Conservation (phyloP, 306 rosid genomes). For the Prunus kanzakura region DNA sequence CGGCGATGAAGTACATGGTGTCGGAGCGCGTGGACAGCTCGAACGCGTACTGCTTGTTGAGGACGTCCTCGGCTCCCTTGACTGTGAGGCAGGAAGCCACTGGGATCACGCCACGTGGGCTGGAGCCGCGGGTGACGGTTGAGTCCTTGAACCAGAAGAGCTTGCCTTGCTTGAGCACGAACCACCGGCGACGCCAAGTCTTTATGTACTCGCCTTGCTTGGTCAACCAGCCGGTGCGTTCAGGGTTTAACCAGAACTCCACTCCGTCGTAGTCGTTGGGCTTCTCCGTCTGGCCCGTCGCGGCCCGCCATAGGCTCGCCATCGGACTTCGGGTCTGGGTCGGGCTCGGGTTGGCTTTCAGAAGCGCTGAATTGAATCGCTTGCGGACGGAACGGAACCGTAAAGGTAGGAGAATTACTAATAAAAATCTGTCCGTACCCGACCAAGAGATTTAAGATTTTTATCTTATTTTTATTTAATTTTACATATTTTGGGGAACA, state of each 20-base stretch:
- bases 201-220: conserved; percentile 41
- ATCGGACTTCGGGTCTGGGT: not conserved
- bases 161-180: conserved; percentile 40
- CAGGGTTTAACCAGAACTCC: conserved; percentile 35
- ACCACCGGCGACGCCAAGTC: conserved; percentile 45
- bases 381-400: not conserved
- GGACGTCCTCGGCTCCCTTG: conserved; percentile 55
- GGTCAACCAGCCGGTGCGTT: conserved; percentile 33
- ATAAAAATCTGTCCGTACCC: not conserved
- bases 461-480: not conserved
- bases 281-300: conserved; percentile 22
- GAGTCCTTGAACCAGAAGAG: conserved; percentile 39
- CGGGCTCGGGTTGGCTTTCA: not conserved
- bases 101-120: conserved; percentile 34
- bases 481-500: not conserved
- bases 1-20: conserved; percentile 62
- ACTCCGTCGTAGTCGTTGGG: conserved; percentile 28
- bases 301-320: conserved; percentile 36
- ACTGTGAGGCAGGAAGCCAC: conserved; percentile 52
- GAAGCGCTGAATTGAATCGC: not conserved
- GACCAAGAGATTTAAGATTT: not conserved
- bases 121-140: conserved; percentile 14
- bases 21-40: conserved; percentile 51
- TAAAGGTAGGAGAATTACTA: not conserved
- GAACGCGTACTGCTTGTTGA: conserved; percentile 47